phyloP scores from a whole-genome alignment of 106 monocot species.

The Alisma plantagoaquatica region DNA sequence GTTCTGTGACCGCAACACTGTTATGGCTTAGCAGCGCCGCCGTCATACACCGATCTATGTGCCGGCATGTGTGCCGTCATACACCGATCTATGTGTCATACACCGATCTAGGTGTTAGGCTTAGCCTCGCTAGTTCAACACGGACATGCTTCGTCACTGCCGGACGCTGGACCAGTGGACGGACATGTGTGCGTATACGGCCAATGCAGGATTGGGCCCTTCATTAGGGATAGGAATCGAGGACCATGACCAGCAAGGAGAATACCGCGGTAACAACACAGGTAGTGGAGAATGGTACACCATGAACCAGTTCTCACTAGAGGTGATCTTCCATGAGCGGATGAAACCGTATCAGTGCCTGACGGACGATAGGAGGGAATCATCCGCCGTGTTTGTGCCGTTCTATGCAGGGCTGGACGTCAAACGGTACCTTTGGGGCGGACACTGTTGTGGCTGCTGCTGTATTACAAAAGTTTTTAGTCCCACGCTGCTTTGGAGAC shows the following conservation, averaged over 20 bases:
- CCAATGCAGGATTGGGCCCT: slow-evolving; percentile 32
- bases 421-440: slow-evolving; percentile 6
- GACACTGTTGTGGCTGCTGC: no score
- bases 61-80: no score
- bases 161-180: slow-evolving; percentile 19
- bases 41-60: no score
- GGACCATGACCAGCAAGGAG: background rate
- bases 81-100: no score
- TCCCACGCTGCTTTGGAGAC: no score
- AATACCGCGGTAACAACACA: background rate
- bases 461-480: no score
- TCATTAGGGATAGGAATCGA: slow-evolving; percentile 7
- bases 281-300: slow-evolving; percentile 13
- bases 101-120: slow-evolving; percentile 9
- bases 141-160: slow-evolving; percentile 22
- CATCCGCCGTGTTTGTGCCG: background rate
- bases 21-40: no score
- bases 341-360: slow-evolving; percentile 26
- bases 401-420: slow-evolving; percentile 8
- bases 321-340: slow-evolving; percentile 31
- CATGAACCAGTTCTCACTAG: slow-evolving; percentile 31
- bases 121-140: slow-evolving; percentile 30
- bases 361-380: background rate
- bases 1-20: no score
- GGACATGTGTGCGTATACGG: slow-evolving; percentile 23